Conservation (phyloP, 352 stramenopile species). For the Globisporangium sylvaticum region DNA sequence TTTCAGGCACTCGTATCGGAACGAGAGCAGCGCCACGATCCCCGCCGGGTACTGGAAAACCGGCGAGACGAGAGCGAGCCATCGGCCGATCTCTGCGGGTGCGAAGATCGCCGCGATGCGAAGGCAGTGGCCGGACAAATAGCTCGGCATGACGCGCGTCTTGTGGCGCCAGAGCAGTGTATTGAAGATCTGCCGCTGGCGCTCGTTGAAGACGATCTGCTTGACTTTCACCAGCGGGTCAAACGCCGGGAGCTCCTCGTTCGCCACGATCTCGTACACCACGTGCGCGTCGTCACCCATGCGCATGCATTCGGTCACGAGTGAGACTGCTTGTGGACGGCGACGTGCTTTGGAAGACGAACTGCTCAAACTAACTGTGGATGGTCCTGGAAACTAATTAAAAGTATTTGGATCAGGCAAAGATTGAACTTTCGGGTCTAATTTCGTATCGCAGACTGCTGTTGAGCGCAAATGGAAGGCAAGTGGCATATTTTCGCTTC, state of each 20-base stretch:
- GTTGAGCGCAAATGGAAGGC: not conserved
- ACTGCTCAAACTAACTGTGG: not conserved
- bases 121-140: conserved; percentile 5
- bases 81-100: not conserved
- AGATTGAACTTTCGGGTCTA: not conserved
- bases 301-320: not conserved
- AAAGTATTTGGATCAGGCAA: not conserved
- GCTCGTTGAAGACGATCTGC: not conserved
- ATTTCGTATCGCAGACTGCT: not conserved
- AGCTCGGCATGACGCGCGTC: not conserved
- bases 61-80: conserved; percentile 8
- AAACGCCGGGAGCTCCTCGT: conserved; percentile 7
- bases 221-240: conserved; percentile 13
- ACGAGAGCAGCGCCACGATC: conserved; percentile 9
- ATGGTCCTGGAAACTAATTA: not conserved
- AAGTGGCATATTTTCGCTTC: not conserved
- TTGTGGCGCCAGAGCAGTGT: conserved; percentile 2
- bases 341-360: not conserved
- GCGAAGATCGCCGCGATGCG: conserved; percentile 8
- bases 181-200: conserved; percentile 1
- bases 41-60: not conserved
- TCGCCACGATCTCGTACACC: conserved; percentile 15
- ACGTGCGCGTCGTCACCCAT: not conserved
- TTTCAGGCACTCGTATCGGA: conserved; percentile 10
- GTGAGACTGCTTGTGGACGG: not conserved